Conservation (phyloP, 768 basidiomycete genomes). For the Boletellus ananas region DNA sequence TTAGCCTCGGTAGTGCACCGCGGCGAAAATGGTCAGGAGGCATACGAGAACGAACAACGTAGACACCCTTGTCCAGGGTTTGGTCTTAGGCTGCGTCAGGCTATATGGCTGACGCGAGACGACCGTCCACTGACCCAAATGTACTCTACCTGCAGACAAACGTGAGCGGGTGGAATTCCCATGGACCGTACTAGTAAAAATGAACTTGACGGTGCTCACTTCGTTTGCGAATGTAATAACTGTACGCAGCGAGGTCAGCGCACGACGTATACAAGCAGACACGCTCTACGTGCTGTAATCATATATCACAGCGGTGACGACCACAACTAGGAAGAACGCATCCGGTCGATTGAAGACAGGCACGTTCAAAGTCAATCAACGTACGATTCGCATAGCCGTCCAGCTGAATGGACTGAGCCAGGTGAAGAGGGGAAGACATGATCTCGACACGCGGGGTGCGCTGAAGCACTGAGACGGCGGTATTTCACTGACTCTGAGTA, state of each 20-base stretch:
- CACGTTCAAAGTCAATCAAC: too few species aligned
- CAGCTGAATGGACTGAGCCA: too few species aligned
- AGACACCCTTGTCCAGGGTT: not conserved
- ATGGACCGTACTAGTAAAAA: not conserved
- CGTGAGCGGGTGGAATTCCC: not conserved
- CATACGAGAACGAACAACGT: constrained; percentile 1
- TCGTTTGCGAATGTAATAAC: not conserved
- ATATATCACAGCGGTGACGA: not conserved
- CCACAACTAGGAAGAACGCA: not conserved
- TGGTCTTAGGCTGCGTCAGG: not conserved
- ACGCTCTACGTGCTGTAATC: not conserved
- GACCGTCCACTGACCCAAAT: not conserved
- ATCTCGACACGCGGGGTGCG: too few species aligned
- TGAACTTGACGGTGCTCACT: not conserved
- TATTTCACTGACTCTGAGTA: too few species aligned
- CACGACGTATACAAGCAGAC: not conserved
- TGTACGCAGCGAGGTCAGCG: not conserved
- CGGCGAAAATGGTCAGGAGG: not conserved
- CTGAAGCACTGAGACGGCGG: too few species aligned
- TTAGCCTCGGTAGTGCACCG: not conserved
- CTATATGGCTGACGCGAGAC: not conserved
- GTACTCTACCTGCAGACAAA: not conserved
- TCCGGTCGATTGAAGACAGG: too few species aligned
- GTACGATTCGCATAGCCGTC: too few species aligned
- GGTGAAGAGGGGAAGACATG: too few species aligned